Percentiles rank a stretch among this genome's conserved stretches.
Evolutionary conservation across 2,329 filamentous ascomycete genomes (phyloP).

Genomic region (Penicillium glabrum): DNA sequence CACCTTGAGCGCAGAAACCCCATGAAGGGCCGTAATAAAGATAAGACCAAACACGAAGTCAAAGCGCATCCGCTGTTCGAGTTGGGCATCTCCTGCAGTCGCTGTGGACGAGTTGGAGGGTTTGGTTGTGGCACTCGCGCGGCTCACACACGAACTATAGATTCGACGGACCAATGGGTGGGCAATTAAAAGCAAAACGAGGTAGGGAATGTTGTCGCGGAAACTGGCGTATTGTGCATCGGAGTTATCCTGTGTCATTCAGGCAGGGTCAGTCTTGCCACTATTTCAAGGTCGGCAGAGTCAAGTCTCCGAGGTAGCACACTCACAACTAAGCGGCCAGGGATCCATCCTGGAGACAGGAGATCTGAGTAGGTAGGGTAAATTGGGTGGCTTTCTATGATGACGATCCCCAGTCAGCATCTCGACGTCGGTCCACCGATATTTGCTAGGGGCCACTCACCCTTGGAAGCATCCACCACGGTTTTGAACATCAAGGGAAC

Average conservation of each 20-base stretch:
- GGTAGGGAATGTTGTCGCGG: constrained; percentile 79
- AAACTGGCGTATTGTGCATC: constrained; percentile 87
- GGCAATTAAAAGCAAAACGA: constrained; percentile 69
- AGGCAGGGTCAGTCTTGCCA: constrained; percentile 18
- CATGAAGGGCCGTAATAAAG: constrained; percentile 78
- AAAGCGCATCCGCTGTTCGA: constrained; percentile 73
- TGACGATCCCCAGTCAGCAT: constrained; percentile 16
- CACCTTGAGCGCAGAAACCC: constrained; percentile 81
- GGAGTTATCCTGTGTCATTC: constrained; percentile 70
- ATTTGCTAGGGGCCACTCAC: constrained; percentile 51
- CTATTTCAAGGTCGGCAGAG: not conserved
- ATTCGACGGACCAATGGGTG: constrained; percentile 76
- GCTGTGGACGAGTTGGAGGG: constrained; percentile 21
- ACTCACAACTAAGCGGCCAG: constrained; percentile 80
- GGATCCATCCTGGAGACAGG: constrained; percentile 84
- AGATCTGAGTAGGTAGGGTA: constrained; percentile 71
- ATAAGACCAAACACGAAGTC: constrained; percentile 79
- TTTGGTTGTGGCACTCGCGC: constrained; percentile 33
- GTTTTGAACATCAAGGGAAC: constrained; percentile 89
- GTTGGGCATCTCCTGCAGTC: constrained; percentile 53
- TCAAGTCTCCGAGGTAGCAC: not conserved
- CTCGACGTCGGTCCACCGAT: not conserved
- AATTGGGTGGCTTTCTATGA: constrained; percentile 72
- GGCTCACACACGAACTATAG: constrained; percentile 61
- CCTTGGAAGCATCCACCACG: constrained; percentile 80